These are phyloP conservation scores for Hymenoscyphus occultus DNA, from an alignment of 2,329 filamentous ascomycete species.

Conservation along the genomic window DNA sequence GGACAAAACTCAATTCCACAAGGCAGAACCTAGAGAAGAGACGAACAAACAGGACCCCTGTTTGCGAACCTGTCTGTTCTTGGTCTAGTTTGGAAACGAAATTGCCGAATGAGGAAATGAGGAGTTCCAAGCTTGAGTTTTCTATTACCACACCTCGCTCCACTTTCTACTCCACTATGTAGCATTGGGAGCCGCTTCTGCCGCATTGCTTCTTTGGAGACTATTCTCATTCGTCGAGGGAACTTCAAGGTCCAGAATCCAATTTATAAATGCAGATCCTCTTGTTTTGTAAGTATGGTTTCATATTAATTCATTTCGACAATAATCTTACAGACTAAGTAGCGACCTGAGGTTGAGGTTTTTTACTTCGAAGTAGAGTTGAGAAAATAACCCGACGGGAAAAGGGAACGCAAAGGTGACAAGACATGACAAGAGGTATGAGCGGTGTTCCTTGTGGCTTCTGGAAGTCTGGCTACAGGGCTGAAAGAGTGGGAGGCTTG, in stretches of 20 bases:
- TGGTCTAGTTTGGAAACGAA: neutral
- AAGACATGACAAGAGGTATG: slow-evolving; percentile 2
- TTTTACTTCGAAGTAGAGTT: neutral
- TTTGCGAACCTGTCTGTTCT: neutral
- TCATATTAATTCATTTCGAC: neutral
- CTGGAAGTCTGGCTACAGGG: neutral
- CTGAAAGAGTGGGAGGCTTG: neutral
- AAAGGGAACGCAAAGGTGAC: neutral
- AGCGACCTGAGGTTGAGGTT: neutral
- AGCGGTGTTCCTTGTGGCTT: neutral
- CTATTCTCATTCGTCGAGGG: neutral
- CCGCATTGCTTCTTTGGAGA: neutral
- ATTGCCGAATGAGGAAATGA: neutral
- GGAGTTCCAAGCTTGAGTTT: slow-evolving; percentile 1
- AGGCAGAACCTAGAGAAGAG: neutral
- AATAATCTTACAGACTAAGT: neutral
- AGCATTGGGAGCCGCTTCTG: neutral
- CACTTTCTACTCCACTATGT: neutral
- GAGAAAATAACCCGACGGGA: neutral
- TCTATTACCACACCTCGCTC: slow-evolving; percentile 1
- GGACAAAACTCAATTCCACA: slow-evolving; percentile 3
- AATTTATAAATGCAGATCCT: neutral
- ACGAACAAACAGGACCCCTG: slow-evolving; percentile 2
- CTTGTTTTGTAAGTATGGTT: neutral
- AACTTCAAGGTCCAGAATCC: neutral